Conservation (phyloP, 495 filamentous ascomycete genomes). For the Neurospora hispaniola region DNA sequence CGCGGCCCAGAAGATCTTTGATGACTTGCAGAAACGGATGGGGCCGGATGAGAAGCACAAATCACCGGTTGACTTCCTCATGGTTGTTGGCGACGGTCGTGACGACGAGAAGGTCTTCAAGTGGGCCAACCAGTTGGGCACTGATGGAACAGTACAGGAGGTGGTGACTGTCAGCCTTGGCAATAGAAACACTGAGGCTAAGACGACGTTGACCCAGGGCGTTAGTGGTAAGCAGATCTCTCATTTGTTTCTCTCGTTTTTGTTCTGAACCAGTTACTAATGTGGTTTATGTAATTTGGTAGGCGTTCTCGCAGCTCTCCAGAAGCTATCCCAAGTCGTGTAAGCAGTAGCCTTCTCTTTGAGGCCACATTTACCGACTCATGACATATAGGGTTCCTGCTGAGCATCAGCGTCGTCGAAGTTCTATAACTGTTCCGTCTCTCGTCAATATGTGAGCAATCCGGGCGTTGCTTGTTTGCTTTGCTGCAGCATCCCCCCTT, state of each 20-base stretch:
- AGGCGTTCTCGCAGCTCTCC: conserved; percentile 38
- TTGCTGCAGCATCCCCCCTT: background rate
- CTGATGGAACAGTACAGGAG: conserved; percentile 33
- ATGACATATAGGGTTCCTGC: background rate
- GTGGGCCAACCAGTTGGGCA: conserved; percentile 72
- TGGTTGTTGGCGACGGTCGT: conserved; percentile 78
- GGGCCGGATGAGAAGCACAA: conserved; percentile 26
- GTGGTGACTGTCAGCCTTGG: conserved; percentile 78
- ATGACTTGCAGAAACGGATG: conserved; percentile 38
- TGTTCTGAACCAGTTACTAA: conserved; percentile 1
- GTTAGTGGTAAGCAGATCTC: conserved; percentile 58
- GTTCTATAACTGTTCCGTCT: background rate
- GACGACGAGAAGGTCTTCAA: conserved; percentile 89
- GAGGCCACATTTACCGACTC: conserved; percentile 1
- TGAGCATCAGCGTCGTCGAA: conserved; percentile 2
- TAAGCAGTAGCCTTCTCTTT: conserved; percentile 11
- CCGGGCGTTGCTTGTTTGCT: background rate
- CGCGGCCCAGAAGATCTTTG: conserved; percentile 60
- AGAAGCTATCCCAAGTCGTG: conserved; percentile 26
- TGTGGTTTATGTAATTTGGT: background rate
- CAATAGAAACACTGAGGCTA: conserved; percentile 76
- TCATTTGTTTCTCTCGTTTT: conserved; percentile 1
- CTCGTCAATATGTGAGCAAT: background rate
- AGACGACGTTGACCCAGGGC: conserved; percentile 74
- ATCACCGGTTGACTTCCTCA: conserved; percentile 64